phyloP scores from a whole-genome alignment of 2,329 filamentous ascomycete genomes.

The Ophiostoma tasmaniense region DNA sequence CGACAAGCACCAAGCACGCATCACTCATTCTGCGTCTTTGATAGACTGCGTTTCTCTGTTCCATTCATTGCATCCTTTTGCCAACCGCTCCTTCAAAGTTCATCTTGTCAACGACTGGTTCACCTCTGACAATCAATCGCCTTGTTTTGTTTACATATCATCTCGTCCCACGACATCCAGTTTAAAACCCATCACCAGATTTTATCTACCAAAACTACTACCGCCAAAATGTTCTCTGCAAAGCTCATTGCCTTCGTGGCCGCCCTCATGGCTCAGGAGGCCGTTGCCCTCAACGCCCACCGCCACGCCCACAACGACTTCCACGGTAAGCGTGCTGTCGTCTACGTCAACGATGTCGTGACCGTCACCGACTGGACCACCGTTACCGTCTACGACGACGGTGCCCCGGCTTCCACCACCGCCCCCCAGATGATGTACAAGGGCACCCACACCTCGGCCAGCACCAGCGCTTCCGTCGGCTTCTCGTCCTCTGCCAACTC shows the following conservation, averaged over 20 bases:
- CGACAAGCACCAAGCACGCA: conserved; percentile 27
- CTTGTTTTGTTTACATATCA: conserved; percentile 7
- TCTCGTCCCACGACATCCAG: not conserved
- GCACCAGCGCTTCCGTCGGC: conserved; percentile 12
- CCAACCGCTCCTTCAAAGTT: conserved; percentile 6
- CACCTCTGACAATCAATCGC: conserved; percentile 10
- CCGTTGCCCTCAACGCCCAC: conserved; percentile 35
- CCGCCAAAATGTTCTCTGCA: conserved; percentile 19
- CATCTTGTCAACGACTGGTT: conserved; percentile 15
- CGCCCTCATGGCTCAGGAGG: conserved; percentile 36
- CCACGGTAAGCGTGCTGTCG: conserved; percentile 28
- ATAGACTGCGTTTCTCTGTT: conserved; percentile 35
- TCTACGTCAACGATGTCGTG: conserved; percentile 29
- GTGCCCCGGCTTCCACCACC: conserved; percentile 13
- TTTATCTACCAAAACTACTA: not conserved
- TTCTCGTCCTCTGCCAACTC: conserved; percentile 13
- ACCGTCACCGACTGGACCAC: conserved; percentile 34
- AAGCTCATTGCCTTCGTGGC: conserved; percentile 34
- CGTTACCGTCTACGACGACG: conserved; percentile 33
- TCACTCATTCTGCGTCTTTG: conserved; percentile 43
- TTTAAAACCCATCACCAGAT: not conserved
- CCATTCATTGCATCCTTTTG: conserved; percentile 15
- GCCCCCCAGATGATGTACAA: conserved; percentile 20
- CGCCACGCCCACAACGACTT: conserved; percentile 32
- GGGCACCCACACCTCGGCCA: conserved; percentile 16